These are phyloP conservation scores for Stachybotrys chartarum DNA, from an alignment of 2,329 filamentous ascomycete species.

Conservation along the genomic window DNA sequence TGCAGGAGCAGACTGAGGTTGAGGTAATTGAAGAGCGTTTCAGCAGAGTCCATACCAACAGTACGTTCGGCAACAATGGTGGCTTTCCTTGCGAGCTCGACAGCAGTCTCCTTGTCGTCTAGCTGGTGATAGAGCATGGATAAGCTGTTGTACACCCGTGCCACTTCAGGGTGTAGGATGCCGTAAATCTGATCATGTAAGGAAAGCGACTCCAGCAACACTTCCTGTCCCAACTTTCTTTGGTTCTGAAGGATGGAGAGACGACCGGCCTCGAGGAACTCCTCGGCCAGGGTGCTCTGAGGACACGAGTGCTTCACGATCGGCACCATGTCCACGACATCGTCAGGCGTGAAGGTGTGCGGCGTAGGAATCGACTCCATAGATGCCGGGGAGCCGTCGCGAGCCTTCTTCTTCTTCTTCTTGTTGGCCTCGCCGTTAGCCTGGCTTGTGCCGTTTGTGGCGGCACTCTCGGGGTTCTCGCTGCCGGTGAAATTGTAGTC, in stretches of 20 bases:
- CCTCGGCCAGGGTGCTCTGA: slow-evolving; percentile 84
- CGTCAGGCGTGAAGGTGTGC: slow-evolving; percentile 65
- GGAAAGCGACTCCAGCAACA: slow-evolving; percentile 91
- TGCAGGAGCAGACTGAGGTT: slow-evolving; percentile 94
- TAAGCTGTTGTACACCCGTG: slow-evolving; percentile 86
- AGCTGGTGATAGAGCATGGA: slow-evolving; percentile 96
- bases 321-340: slow-evolving; percentile 89
- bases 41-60: slow-evolving; percentile 84
- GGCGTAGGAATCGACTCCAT: slow-evolving; percentile 31
- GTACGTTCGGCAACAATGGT: slow-evolving; percentile 95
- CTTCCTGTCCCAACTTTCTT: slow-evolving; percentile 90
- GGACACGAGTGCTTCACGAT: slow-evolving; percentile 91
- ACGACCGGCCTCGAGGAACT: slow-evolving; percentile 89
- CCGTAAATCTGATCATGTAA: slow-evolving; percentile 98
- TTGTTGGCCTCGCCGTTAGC: slow-evolving; percentile 42
- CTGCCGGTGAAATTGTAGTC: slow-evolving; percentile 29
- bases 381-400: slow-evolving; percentile 45
- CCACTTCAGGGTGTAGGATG: slow-evolving; percentile 92
- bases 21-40: slow-evolving; percentile 91
- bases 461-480: slow-evolving; percentile 10
- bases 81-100: slow-evolving; percentile 92
- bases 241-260: slow-evolving; percentile 95
- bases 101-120: slow-evolving; percentile 94
- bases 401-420: slow-evolving; percentile 57
- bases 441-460: slow-evolving; percentile 27